phyloP scores from a whole-genome alignment of 768 basidiomycete species.

The Psilocybe azurescens region DNA sequence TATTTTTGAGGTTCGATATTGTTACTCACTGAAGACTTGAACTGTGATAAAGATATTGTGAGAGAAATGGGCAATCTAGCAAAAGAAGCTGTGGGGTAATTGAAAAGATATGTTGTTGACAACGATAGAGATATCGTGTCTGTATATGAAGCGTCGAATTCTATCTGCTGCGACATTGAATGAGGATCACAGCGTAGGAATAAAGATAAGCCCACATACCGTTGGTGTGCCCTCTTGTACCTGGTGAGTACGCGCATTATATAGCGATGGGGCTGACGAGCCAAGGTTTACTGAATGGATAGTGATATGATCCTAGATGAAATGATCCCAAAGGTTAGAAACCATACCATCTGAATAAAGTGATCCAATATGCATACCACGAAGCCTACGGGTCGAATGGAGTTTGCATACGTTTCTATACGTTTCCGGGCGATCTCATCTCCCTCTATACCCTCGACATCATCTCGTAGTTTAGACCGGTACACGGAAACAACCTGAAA shows the following conservation, averaged over 20 bases:
- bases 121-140: conserved; percentile 85
- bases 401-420: conserved; percentile 84
- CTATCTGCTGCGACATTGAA: conserved; percentile 58
- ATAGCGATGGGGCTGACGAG: conserved; percentile 76
- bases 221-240: conserved; percentile 22
- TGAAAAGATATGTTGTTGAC: conserved; percentile 84
- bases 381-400: conserved; percentile 70
- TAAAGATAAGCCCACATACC: conserved; percentile 18
- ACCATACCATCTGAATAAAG: conserved; percentile 6
- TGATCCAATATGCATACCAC: conserved; percentile 50
- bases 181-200: conserved; percentile 13
- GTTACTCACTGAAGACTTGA: conserved; percentile 65
- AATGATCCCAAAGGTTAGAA: conserved; percentile 4
- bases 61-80: conserved; percentile 84
- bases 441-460: conserved; percentile 71
- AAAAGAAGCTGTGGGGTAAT: conserved; percentile 83
- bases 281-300: conserved; percentile 89
- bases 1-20: neutral
- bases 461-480: conserved; percentile 76
- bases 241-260: conserved; percentile 61
- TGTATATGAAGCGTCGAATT: conserved; percentile 84
- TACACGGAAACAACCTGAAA: conserved; percentile 73
- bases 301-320: conserved; percentile 77
- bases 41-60: conserved; percentile 77
- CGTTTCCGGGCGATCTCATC: conserved; percentile 82